Evolutionary conservation across 768 basidiomycete genomes (phyloP), one percentile per base, ranked within the genome.

Genomic region (Fistulinella prunicolor): DNA sequence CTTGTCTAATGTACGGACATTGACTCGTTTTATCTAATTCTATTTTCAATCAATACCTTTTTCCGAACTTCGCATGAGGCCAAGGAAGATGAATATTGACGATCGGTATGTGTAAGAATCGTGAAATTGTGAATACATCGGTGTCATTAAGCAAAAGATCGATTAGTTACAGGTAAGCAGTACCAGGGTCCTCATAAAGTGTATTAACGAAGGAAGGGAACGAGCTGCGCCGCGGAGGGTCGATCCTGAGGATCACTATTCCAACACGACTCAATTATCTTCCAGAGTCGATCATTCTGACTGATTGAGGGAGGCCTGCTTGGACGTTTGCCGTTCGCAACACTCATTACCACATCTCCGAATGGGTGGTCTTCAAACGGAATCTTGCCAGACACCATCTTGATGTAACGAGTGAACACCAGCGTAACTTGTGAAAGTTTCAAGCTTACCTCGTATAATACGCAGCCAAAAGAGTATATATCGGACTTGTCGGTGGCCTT

Each of bases 391-490:
- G 60, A 46, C 26, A 57, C 0, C 46, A 63, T 60, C 62, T 65
- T 36, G 28, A 28, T 17, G 22, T 9, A 19, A 40, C 37, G 28
- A 34, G 23, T 53, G 20, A 51, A 23, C 28, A 22, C 20, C 34
- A 24, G 14, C 14, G 19, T 12, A 17, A 22, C n/a, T 9, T 14
- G 3, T 7, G 34, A 37, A 9, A 2, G 38, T 29, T 22, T 7
- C 17, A 9, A 39, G 16, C 50, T 44, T 38, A 66, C 66, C 61
- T 68, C 61, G 30, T 68, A 65, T n/a, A 65, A 35, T 28, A 64
- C 57, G 38, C 59, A 61, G 9, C 64, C 66, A 21, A 68, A 58
- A 19, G 64, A 50, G 37, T 58, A 64, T 37, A 66, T 47, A 29
- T 64, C 64, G 1, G 55, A 54, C 46, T 49, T 50, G 34, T 42